Percentiles rank a stretch among this genome's conserved stretches.
Conservation (phyloP, 148 eudicot genomes). For the Cornus florida region DNA sequence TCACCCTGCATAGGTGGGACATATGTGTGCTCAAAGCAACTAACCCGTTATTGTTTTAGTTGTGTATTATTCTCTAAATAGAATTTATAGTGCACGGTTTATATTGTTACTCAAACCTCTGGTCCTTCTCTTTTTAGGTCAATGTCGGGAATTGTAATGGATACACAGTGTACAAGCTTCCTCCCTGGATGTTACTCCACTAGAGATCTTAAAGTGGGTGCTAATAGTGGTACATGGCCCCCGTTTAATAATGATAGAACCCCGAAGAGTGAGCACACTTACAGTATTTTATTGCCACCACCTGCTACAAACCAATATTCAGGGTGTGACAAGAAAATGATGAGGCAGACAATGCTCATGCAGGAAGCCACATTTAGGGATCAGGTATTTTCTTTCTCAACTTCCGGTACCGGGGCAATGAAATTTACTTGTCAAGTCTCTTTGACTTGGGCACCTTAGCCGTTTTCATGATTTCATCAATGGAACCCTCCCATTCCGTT, state of each 20-base stretch:
- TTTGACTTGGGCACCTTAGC: not conserved
- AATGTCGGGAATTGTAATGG: constrained; percentile 15
- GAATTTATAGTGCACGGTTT: not conserved
- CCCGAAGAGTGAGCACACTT: constrained; percentile 25
- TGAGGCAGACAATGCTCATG: constrained; percentile 57
- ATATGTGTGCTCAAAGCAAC: not conserved
- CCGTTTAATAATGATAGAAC: constrained; percentile 20
- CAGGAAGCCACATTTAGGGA: constrained; percentile 55
- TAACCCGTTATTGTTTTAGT: not conserved
- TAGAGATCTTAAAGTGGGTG: constrained; percentile 36
- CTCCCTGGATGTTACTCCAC: constrained; percentile 39
- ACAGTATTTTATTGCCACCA: constrained; percentile 20
- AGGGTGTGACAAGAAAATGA: constrained; percentile 39
- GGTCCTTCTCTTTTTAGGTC: not conserved
- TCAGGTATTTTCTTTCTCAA: constrained; percentile 37
- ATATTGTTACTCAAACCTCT: not conserved
- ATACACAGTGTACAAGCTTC: constrained; percentile 49
- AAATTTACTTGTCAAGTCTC: not conserved
- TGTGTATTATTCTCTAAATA: not conserved
- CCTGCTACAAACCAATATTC: constrained; percentile 22
- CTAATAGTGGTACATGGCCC: constrained; percentile 31
- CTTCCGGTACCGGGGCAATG: not conserved
- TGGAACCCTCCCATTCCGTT: not conserved
- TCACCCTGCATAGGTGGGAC: not conserved
- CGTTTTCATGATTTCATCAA: not conserved